Conservation (phyloP, 108 stramenopile species). For the Chaetoceros tenuissimus region DNA sequence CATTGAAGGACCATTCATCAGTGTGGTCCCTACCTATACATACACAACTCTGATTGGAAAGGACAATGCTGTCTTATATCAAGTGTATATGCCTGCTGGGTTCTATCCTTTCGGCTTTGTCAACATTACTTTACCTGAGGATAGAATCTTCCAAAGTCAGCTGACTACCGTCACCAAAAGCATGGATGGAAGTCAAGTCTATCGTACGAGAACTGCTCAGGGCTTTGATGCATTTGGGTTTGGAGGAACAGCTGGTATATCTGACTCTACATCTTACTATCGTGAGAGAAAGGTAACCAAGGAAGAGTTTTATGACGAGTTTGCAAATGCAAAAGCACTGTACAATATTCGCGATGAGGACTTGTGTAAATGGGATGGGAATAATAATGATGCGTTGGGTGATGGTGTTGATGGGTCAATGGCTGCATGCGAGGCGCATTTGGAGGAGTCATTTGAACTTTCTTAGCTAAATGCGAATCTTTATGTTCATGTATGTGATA, state of each 20-base stretch:
- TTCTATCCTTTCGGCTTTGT: no score
- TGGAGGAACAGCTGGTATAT: not conserved
- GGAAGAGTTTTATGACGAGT: constrained; percentile 19
- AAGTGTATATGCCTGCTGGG: constrained; percentile 14
- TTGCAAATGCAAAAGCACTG: constrained; percentile 8
- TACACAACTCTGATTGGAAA: constrained; percentile 18
- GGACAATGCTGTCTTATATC: constrained; percentile 37
- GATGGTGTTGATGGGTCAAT: constrained; percentile 5
- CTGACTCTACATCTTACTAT: constrained; percentile 20
- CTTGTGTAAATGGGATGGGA: constrained; percentile 15
- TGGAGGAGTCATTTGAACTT: constrained; percentile 9
- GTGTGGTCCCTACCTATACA: constrained; percentile 7
- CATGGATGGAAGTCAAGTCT: constrained; percentile 1
- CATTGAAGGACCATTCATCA: constrained; percentile 14
- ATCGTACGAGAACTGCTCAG: constrained; percentile 32
- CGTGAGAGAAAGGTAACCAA: constrained; percentile 27
- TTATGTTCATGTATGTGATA: no score
- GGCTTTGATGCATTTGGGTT: constrained; percentile 10
- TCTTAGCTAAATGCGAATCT: no score
- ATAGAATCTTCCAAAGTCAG: constrained; percentile 29
- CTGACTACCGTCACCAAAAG: constrained; percentile 25
- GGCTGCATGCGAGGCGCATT: constrained; percentile 16
- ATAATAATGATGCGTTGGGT: not conserved
- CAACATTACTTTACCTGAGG: not conserved
- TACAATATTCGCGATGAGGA: constrained; percentile 18